A percentile compares a stretch with the other conserved stretches of the same genome.
Evolutionary conservation across 1,284 basidiomycete genomes (phyloP).

Genomic region (Ganoderma leucocontextum): DNA sequence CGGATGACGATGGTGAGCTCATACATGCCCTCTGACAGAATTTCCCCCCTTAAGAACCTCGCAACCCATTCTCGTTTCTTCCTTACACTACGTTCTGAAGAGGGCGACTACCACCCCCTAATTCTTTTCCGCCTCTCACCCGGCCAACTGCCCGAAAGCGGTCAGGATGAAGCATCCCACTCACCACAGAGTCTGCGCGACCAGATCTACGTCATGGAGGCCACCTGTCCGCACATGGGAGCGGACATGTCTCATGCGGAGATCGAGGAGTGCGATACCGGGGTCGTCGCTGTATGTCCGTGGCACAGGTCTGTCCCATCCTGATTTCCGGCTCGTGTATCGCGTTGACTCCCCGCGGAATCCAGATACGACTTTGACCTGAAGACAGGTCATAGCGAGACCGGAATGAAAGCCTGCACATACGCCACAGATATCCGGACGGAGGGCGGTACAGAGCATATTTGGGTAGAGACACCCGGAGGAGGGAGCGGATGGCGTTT

Average conservation of each 20-base stretch:
- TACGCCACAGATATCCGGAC: constrained; percentile 68
- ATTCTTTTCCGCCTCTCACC: constrained; percentile 74
- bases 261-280: constrained; percentile 74
- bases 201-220: constrained; percentile 86
- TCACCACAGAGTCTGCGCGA: constrained; percentile 29
- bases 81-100: constrained; percentile 69
- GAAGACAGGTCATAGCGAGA: constrained; percentile 76
- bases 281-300: constrained; percentile 76
- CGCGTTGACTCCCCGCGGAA: not conserved
- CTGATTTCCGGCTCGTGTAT: not conserved
- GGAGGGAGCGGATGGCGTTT: constrained; percentile 70
- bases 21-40: constrained; percentile 23
- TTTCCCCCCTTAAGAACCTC: constrained; percentile 36
- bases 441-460: constrained; percentile 53
- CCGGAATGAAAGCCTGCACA: constrained; percentile 82
- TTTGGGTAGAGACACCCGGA: constrained; percentile 74
- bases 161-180: constrained; percentile 16
- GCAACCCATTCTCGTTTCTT: constrained; percentile 75
- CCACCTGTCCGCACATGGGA: constrained; percentile 85
- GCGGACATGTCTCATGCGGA: constrained; percentile 86
- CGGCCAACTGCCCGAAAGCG: constrained; percentile 28
- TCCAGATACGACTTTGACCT: constrained; percentile 79
- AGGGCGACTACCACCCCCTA: constrained; percentile 72
- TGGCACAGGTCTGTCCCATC: constrained; percentile 75
- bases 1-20: not conserved